These are phyloP conservation scores for Orychophragmus violaceus DNA, from an alignment of 345 rosid genomes.

Conservation along the genomic window DNA sequence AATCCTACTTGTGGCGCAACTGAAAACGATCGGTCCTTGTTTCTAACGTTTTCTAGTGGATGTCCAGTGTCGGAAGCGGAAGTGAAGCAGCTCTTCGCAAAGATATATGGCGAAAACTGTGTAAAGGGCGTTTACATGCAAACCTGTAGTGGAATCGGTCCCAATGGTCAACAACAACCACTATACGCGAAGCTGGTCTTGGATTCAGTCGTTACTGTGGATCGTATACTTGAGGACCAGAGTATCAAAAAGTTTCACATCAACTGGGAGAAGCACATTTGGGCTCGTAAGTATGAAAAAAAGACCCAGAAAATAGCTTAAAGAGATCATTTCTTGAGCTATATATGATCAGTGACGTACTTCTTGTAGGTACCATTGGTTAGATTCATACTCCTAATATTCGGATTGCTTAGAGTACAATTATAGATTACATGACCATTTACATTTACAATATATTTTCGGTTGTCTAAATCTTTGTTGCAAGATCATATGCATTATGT, in stretches of 20 bases:
- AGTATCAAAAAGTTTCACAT: not conserved
- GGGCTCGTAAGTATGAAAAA: constrained; percentile 32
- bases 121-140: constrained; percentile 7
- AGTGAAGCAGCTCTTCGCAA: constrained; percentile 26
- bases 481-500: not conserved
- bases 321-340: too few relatives aligned
- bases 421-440: not conserved
- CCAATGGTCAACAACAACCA: not conserved
- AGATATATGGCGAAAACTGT: constrained; percentile 12
- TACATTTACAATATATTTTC: not conserved
- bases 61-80: constrained; percentile 33
- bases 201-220: constrained; percentile 6
- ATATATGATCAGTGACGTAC: too few relatives aligned
- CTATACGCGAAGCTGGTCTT: constrained; percentile 12
- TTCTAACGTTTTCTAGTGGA: constrained; percentile 42
- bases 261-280: constrained; percentile 23
- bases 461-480: not conserved
- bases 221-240: not conserved
- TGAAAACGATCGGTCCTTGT: constrained; percentile 33
- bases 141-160: not conserved
- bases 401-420: not conserved
- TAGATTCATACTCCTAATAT: too few relatives aligned
- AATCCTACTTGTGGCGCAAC: not conserved
- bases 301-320: not conserved
- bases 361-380: too few relatives aligned